A percentile compares a stretch with the other conserved stretches of the same genome.
These are phyloP conservation scores for Ananas comosus DNA, from an alignment of 176 grass and related monocot species.

Conservation along the genomic window DNA sequence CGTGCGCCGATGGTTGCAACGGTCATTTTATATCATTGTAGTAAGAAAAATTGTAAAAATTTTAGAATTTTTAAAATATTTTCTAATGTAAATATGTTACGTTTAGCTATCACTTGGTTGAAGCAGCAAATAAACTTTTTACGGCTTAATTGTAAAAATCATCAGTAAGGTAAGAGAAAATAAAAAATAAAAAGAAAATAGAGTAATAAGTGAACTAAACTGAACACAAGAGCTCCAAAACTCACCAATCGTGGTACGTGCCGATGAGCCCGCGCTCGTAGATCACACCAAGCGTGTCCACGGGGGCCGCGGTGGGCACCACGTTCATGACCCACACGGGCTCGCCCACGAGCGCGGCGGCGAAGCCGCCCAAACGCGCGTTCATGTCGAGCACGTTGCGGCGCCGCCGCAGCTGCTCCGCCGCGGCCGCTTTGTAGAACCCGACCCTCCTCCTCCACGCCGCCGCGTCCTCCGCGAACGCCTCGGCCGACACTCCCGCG, in stretches of 20 bases:
- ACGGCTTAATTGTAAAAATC: too few relatives aligned
- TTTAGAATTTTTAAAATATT: too few relatives aligned
- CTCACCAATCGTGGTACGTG: constrained; percentile 92
- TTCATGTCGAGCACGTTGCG: constrained; percentile 96
- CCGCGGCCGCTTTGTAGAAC: constrained; percentile 72
- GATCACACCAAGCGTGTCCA: constrained; percentile 71
- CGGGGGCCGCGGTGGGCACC: constrained; percentile 49
- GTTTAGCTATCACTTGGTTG: too few relatives aligned
- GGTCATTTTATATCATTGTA: too few relatives aligned
- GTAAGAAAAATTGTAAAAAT: too few relatives aligned
- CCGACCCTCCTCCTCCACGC: constrained; percentile 68
- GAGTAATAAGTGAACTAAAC: too few relatives aligned
- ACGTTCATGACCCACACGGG: constrained; percentile 95
- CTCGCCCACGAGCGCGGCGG: constrained; percentile 52
- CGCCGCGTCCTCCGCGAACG: constrained; percentile 51
- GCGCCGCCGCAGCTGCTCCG: constrained; percentile 54
- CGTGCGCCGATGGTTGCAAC: too few relatives aligned
- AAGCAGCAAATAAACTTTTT: too few relatives aligned
- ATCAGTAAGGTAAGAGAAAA: too few relatives aligned
- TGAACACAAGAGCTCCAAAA: constrained; percentile 1
- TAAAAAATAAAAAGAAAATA: neutral
- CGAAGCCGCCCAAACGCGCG: constrained; percentile 64
- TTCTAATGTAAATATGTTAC: too few relatives aligned
- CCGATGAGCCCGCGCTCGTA: constrained; percentile 89
- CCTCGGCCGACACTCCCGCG: constrained; percentile 46